Conservation (phyloP, 78 protist genomes). For the Dictyostelium intermedium region DNA sequence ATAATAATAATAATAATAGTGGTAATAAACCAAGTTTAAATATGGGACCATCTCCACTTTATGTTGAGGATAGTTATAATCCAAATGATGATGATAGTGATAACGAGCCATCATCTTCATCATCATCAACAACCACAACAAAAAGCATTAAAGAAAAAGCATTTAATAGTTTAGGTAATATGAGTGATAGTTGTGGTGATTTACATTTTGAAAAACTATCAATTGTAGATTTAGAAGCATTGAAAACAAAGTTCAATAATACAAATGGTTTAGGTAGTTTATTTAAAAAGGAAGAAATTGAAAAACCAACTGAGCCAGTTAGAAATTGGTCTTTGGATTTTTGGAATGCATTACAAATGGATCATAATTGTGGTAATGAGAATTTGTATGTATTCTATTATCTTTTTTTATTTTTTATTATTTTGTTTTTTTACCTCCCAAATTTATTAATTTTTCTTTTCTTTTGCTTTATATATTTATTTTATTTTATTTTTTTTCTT, state of each 20-base stretch:
- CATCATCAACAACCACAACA: background rate
- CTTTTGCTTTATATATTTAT: no score
- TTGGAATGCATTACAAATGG: constrained; percentile 71
- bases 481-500: background rate
- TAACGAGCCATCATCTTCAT: background rate
- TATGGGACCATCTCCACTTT: constrained; percentile 1
- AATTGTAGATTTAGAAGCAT: background rate
- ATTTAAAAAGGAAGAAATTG: background rate
- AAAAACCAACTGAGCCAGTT: background rate
- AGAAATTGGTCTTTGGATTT: constrained; percentile 66
- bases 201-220: constrained; percentile 22
- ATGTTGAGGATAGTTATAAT: constrained; percentile 11
- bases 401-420: background rate
- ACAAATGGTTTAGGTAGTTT: background rate
- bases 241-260: background rate
- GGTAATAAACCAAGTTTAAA: background rate
- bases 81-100: background rate
- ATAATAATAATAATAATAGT: background rate
- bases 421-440: no score
- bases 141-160: background rate
- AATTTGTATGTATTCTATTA: constrained; percentile 26
- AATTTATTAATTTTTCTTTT: background rate
- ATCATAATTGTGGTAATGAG: constrained; percentile 47
- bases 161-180: background rate
- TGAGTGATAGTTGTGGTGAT: constrained; percentile 22